Conservation (phyloP, 768 basidiomycete species). For the Boletus reticulatus region DNA sequence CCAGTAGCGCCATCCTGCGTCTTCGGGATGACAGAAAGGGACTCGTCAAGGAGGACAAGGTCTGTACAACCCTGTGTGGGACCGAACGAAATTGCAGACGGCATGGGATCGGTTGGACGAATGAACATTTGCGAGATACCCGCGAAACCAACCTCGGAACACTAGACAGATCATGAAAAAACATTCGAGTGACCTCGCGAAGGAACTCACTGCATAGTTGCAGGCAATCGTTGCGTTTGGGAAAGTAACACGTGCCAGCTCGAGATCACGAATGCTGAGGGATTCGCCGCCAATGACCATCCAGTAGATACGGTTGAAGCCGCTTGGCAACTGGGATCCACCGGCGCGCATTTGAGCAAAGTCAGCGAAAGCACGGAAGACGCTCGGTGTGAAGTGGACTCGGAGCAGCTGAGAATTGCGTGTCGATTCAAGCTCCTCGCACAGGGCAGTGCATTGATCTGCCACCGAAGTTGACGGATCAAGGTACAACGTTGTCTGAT, state of each 20-base stretch:
- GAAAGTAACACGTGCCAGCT: constrained; percentile 24
- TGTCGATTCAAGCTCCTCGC: constrained; percentile 25
- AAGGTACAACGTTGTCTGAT: constrained; percentile 31
- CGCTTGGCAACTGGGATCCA: constrained; percentile 14
- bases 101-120: constrained; percentile 23
- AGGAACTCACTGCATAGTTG: constrained; percentile 28
- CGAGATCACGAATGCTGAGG: constrained; percentile 23
- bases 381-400: constrained; percentile 29
- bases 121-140: constrained; percentile 32
- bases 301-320: constrained; percentile 30
- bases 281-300: constrained; percentile 34
- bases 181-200: background rate
- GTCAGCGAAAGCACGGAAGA: constrained; percentile 31
- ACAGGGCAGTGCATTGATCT: constrained; percentile 24
- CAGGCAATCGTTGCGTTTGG: constrained; percentile 28
- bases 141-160: constrained; percentile 31
- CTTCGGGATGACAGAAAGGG: constrained; percentile 21
- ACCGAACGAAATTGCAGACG: constrained; percentile 26
- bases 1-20: constrained; percentile 23
- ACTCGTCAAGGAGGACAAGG: constrained; percentile 27
- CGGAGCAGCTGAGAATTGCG: constrained; percentile 23
- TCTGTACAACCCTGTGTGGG: constrained; percentile 29
- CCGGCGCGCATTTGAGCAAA: constrained; percentile 22
- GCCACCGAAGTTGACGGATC: constrained; percentile 27
- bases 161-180: constrained; percentile 12